phyloP scores from a whole-genome alignment of 345 rosid species.

The Psidium friedrichsthalianum region DNA sequence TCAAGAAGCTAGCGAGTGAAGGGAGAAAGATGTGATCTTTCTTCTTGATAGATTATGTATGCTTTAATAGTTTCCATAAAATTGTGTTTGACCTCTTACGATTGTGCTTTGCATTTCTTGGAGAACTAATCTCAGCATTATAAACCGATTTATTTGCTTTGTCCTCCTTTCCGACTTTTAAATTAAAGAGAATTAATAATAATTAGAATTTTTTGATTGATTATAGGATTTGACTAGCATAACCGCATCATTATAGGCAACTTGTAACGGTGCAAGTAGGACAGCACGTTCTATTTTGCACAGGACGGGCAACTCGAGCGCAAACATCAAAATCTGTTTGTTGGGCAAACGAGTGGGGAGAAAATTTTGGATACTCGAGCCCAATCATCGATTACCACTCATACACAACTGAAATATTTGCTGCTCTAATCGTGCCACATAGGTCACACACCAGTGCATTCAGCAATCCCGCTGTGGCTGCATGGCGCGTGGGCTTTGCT shows the following conservation, averaged over 20 bases:
- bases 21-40: background rate
- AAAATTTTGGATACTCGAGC: accelerated
- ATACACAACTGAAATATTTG: background rate
- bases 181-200: too few species aligned
- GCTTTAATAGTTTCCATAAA: background rate
- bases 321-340: background rate
- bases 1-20: background rate
- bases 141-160: background rate
- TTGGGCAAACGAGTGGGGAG: background rate
- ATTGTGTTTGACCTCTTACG: background rate
- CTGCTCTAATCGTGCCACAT: too few species aligned
- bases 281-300: too few species aligned
- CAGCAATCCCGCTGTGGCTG: too few species aligned
- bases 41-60: background rate
- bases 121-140: background rate
- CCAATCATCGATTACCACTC: background rate
- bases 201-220: too few species aligned
- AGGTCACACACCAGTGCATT: too few species aligned
- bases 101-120: background rate
- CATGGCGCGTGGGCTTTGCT: too few species aligned
- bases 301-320: background rate
- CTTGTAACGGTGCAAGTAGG: too few species aligned
- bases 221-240: too few species aligned
- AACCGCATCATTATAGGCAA: too few species aligned
- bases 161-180: background rate